A percentile compares a stretch with the other conserved stretches of the same genome.
phyloP scores from a whole-genome alignment of 2,329 filamentous ascomycete species.

The Penicillium sp. region DNA sequence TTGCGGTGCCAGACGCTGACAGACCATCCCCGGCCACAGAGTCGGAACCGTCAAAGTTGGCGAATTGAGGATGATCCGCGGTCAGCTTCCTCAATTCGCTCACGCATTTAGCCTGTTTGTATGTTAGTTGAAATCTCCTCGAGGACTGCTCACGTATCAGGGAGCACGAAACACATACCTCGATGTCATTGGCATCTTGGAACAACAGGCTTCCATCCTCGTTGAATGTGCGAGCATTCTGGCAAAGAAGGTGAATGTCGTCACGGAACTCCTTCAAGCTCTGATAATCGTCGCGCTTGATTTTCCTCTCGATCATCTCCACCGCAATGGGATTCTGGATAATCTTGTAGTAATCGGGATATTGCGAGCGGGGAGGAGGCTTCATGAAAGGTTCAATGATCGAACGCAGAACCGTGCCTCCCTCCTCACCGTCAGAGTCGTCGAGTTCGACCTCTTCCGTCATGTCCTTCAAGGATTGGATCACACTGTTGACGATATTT shows the following conservation, averaged over 20 bases:
- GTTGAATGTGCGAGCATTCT: constrained; percentile 93
- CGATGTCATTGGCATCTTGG: constrained; percentile 87
- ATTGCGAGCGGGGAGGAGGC: constrained; percentile 83
- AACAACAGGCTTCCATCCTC: constrained; percentile 93
- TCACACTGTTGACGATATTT: constrained; percentile 73
- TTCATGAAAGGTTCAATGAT: constrained; percentile 96
- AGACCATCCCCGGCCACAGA: constrained; percentile 51
- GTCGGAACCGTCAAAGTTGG: constrained; percentile 57
- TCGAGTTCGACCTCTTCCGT: constrained; percentile 69
- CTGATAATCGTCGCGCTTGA: constrained; percentile 93
- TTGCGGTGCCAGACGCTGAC: constrained; percentile 54
- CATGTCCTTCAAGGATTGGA: constrained; percentile 77
- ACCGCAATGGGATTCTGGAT: constrained; percentile 93
- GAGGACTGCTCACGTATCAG: neutral
- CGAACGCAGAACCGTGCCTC: constrained; percentile 64
- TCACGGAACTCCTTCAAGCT: constrained; percentile 76
- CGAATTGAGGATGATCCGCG: constrained; percentile 56
- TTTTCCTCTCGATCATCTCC: constrained; percentile 91
- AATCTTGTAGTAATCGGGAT: constrained; percentile 92
- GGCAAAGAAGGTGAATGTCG: constrained; percentile 82
- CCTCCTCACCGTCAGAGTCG: constrained; percentile 55
- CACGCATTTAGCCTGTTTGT: constrained; percentile 50
- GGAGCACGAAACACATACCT: constrained; percentile 61
- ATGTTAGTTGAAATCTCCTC: neutral
- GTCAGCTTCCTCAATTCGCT: constrained; percentile 57